Percentiles rank a stretch among this genome's conserved stretches.
phyloP scores from a whole-genome alignment of 75 land plant genomes.

The Picea sitchensis region DNA sequence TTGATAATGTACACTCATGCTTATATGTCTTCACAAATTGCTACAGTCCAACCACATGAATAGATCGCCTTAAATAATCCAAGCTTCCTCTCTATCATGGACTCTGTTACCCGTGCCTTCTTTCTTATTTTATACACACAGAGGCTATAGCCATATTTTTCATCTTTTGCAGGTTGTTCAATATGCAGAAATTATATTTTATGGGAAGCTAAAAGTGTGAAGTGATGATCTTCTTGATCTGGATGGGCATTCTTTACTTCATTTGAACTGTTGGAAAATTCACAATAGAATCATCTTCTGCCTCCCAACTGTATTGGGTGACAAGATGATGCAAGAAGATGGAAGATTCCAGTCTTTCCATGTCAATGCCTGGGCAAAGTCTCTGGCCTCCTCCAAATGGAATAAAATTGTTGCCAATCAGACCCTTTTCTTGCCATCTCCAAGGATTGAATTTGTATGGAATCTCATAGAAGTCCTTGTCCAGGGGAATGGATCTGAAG shows the following conservation, averaged over 20 bases:
- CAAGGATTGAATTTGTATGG: constrained; percentile 66
- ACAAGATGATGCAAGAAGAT: constrained; percentile 66
- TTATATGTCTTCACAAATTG: no score
- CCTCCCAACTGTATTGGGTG: constrained; percentile 49
- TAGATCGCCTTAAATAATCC: no score
- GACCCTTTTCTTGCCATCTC: constrained; percentile 56
- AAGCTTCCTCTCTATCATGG: no score
- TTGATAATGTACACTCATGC: no score
- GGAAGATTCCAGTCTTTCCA: constrained; percentile 61
- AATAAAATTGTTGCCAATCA: constrained; percentile 30
- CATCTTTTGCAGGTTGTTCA: background rate
- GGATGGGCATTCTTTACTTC: constrained; percentile 50
- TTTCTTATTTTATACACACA: background rate
- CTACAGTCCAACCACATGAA: no score
- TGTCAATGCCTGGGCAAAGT: constrained; percentile 68
- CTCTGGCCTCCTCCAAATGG: constrained; percentile 81
- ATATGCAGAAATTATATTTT: background rate
- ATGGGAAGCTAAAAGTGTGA: background rate
- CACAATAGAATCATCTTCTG: constrained; percentile 41
- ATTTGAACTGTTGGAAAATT: constrained; percentile 60
- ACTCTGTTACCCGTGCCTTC: no score
- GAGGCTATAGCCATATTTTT: background rate
- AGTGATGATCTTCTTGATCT: constrained; percentile 14
- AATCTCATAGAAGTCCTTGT: constrained; percentile 36
- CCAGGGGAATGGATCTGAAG: constrained; percentile 65